Evolutionary conservation across 2,329 filamentous ascomycete genomes (phyloP).

Genomic region (Diplodia sapinea): DNA sequence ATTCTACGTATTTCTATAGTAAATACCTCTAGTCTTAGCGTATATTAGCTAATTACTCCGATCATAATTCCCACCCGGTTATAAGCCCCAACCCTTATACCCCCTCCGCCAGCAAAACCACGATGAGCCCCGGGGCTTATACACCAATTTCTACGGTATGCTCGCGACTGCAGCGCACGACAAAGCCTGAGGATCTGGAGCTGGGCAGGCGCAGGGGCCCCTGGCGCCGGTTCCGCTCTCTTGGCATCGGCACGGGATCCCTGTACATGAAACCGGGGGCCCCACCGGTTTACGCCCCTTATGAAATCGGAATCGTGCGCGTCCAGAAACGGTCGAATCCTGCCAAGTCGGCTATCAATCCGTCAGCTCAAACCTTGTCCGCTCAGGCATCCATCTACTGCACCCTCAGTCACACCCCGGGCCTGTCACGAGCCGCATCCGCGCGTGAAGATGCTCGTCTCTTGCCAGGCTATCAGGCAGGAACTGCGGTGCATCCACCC

Average conservation of each 20-base stretch:
- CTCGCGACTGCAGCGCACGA: background rate
- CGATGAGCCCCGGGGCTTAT: too few relatives aligned
- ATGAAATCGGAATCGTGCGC: background rate
- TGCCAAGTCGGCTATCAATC: slow-evolving; percentile 15
- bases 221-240: background rate
- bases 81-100: too few relatives aligned
- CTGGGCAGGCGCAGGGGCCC: background rate
- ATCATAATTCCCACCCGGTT: too few relatives aligned
- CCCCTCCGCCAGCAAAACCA: too few relatives aligned
- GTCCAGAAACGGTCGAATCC: background rate
- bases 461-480: background rate
- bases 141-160: too few relatives aligned
- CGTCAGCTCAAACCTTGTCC: background rate
- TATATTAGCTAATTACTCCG: too few relatives aligned
- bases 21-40: too few relatives aligned
- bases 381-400: background rate
- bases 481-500: background rate
- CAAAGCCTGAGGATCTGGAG: slow-evolving; percentile 4
- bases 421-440: background rate
- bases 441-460: background rate
- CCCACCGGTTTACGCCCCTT: background rate
- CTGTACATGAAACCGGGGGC: slow-evolving; percentile 5
- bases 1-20: too few relatives aligned
- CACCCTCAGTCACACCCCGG: background rate
- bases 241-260: slow-evolving; percentile 19